Evolutionary conservation across 768 basidiomycete species (phyloP).

Genomic region (Naganishia friedmannii): DNA sequence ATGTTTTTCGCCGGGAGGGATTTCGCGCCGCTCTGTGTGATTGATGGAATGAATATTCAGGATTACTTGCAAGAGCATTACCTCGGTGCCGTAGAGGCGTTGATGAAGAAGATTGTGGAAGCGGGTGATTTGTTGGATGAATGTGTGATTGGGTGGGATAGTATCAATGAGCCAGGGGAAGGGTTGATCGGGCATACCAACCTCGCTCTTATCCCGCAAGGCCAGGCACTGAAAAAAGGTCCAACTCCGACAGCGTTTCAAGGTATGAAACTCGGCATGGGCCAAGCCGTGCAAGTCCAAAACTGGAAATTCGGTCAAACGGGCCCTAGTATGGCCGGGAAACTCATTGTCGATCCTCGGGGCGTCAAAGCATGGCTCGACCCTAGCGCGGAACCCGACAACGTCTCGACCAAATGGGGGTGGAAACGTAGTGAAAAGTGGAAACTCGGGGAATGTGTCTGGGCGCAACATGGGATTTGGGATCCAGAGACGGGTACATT

Average conservation of each 20-base stretch:
- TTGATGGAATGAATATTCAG: conserved; percentile 89
- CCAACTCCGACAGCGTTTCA: conserved; percentile 81
- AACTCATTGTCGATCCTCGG: conserved; percentile 77
- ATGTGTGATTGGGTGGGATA: conserved; percentile 95
- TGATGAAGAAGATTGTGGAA: conserved; percentile 33
- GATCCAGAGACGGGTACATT: conserved; percentile 66
- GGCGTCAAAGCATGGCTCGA: conserved; percentile 76
- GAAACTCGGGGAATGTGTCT: conserved; percentile 56
- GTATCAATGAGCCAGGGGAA: conserved; percentile 88
- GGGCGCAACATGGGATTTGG: conserved; percentile 90
- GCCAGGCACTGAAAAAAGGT: conserved; percentile 67
- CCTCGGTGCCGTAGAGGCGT: conserved; percentile 68
- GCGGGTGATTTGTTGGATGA: conserved; percentile 70
- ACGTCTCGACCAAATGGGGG: conserved; percentile 65
- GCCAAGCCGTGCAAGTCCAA: conserved; percentile 69
- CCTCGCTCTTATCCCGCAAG: conserved; percentile 61
- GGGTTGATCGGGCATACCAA: conserved; percentile 73
- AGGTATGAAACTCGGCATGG: conserved; percentile 82
- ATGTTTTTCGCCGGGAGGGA: conserved; percentile 87
- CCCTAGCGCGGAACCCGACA: conserved; percentile 52
- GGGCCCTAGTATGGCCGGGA: conserved; percentile 72
- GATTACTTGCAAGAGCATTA: conserved; percentile 78
- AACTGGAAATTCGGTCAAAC: conserved; percentile 74
- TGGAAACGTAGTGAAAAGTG: conserved; percentile 68
- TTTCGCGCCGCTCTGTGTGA: conserved; percentile 84